Percentiles rank a stretch among this genome's conserved stretches.
These are phyloP conservation scores for Aspergillus haitiensis DNA, from an alignment of 495 filamentous ascomycete genomes.

Conservation along the genomic window DNA sequence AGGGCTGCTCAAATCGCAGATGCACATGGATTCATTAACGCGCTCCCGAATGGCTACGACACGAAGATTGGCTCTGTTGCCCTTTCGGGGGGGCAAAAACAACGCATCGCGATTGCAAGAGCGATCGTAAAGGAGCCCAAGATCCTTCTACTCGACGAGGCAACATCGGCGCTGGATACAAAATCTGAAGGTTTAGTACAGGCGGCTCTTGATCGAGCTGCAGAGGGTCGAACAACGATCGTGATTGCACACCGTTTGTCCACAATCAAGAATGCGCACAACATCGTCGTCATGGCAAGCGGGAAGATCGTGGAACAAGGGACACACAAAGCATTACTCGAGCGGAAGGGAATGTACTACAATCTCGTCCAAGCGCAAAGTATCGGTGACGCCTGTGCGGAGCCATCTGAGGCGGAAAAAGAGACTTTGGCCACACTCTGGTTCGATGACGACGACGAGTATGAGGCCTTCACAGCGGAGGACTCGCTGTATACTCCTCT, in stretches of 20 bases:
- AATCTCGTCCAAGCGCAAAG: conserved; percentile 77
- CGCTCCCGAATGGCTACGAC: conserved; percentile 82
- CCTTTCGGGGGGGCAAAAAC: conserved; percentile 92
- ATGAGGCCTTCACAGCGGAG: conserved; percentile 15
- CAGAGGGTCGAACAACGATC: conserved; percentile 87
- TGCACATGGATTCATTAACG: conserved; percentile 83
- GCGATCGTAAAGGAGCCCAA: conserved; percentile 91
- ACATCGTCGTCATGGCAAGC: conserved; percentile 88
- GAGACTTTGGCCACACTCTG: conserved; percentile 17
- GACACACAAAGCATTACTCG: conserved; percentile 70
- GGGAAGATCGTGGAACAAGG: conserved; percentile 90
- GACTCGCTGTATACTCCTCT: conserved; percentile 21
- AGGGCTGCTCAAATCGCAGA: conserved; percentile 87
- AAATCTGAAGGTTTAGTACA: conserved; percentile 94
- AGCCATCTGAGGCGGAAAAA: conserved; percentile 3
- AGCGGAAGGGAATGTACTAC: conserved; percentile 61
- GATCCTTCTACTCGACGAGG: conserved; percentile 91
- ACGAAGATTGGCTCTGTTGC: conserved; percentile 91
- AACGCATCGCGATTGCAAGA: conserved; percentile 85
- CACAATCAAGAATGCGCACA: conserved; percentile 90
- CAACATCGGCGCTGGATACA: conserved; percentile 91
- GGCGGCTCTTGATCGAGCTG: conserved; percentile 81
- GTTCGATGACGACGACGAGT: conserved; percentile 18
- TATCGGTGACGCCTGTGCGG: conserved; percentile 42
- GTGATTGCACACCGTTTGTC: conserved; percentile 93